Percentiles rank a stretch among this genome's conserved stretches.
Conservation (phyloP, 495 filamentous ascomycete genomes). For the Penicillium simplicissimum region DNA sequence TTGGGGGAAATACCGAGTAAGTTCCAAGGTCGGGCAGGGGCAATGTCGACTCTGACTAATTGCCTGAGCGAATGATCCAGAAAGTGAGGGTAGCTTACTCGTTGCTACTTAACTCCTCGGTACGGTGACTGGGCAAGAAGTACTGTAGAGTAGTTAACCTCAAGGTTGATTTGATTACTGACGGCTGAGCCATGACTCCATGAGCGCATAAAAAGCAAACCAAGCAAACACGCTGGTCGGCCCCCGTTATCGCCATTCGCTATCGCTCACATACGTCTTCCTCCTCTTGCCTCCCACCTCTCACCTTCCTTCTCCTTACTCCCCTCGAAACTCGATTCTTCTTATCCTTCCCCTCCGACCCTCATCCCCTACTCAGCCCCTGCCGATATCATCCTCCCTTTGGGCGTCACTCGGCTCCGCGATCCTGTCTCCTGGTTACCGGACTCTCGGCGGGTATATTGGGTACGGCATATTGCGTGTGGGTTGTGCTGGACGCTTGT, state of each 20-base stretch:
- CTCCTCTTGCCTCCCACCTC: conserved; percentile 10
- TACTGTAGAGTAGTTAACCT: neutral
- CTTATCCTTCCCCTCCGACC: conserved; percentile 3
- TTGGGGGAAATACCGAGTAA: neutral
- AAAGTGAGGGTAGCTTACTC: neutral
- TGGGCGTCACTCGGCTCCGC: conserved; percentile 3
- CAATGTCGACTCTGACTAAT: conserved; percentile 10
- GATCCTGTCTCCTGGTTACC: conserved; percentile 5
- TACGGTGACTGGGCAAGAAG: neutral
- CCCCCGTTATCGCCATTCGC: conserved; percentile 24
- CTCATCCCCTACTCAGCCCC: neutral
- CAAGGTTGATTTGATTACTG: too few species aligned
- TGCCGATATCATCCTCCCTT: conserved; percentile 2
- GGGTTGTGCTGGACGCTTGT: conserved; percentile 19
- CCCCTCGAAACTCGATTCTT: neutral
- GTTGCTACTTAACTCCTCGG: neutral
- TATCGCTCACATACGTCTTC: conserved; percentile 12
- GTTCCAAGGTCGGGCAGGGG: neutral
- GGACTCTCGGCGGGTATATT: conserved; percentile 24
- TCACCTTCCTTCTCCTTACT: conserved; percentile 14
- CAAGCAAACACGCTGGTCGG: conserved; percentile 25
- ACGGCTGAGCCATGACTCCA: neutral
- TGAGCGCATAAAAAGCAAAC: conserved; percentile 23
- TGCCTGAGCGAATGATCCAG: conserved; percentile 8
- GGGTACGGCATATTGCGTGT: conserved; percentile 14